Percentiles rank a stretch among this genome's conserved stretches.
Conservation (phyloP, 1,139 yeast species). For the Torulaspora pretoriensis region DNA sequence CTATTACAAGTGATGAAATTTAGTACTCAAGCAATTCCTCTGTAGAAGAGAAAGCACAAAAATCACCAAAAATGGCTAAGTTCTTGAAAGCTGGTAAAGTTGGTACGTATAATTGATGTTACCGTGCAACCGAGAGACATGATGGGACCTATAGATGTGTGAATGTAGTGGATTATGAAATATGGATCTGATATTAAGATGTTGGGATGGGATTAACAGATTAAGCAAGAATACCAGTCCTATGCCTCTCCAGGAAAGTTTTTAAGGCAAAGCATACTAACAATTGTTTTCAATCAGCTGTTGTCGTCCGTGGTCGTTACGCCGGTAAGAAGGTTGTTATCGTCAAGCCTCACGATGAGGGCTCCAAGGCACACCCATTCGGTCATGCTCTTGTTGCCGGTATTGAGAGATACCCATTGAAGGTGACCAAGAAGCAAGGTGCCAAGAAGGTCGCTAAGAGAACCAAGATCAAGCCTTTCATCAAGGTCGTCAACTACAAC, state of each 20-base stretch:
- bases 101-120: constrained; percentile 30
- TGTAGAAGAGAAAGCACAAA: constrained; percentile 21
- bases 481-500: constrained; percentile 99
- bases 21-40: not conserved
- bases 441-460: constrained; percentile 96
- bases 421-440: constrained; percentile 93
- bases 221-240: not conserved
- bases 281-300: constrained; percentile 52
- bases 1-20: not conserved
- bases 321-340: constrained; percentile 99
- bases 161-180: not conserved
- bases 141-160: not conserved
- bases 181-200: not conserved
- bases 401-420: constrained; percentile 97
- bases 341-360: constrained; percentile 98
- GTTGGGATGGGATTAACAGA: too few relatives aligned
- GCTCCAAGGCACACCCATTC: constrained; percentile 98
- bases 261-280: constrained; percentile 19
- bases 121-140: not conserved
- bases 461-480: constrained; percentile 98
- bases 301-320: constrained; percentile 99
- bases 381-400: constrained; percentile 99
- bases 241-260: not conserved
- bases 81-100: constrained; percentile 99
- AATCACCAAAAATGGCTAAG: constrained; percentile 71